Evolutionary conservation across 2,329 filamentous ascomycete genomes (phyloP).

Genomic region (Fusarium piperis): DNA sequence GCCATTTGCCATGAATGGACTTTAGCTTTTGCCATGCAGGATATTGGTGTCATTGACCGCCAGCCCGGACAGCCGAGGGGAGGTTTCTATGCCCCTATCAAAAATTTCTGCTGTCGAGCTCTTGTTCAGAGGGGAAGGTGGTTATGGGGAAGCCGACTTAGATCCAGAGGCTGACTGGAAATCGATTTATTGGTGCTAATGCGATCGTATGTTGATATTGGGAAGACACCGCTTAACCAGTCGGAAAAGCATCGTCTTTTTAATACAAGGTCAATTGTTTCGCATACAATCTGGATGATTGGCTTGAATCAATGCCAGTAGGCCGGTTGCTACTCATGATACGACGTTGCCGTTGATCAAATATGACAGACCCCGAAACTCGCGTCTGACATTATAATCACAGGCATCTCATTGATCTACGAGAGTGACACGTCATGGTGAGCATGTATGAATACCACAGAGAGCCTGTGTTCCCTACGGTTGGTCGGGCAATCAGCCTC

Average conservation of each 20-base stretch:
- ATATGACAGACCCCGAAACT: not conserved
- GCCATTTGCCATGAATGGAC: not conserved
- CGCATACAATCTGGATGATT: not conserved
- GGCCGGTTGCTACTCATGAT: not conserved
- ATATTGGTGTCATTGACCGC: not conserved
- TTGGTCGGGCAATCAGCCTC: not conserved
- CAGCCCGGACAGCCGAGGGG: not conserved
- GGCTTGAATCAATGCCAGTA: not conserved
- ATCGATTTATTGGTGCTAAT: not conserved
- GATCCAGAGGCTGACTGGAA: not conserved
- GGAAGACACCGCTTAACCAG: not conserved
- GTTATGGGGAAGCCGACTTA: not conserved
- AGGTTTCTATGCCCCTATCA: not conserved
- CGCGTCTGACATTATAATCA: not conserved
- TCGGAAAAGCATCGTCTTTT: not conserved
- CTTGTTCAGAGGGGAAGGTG: not conserved
- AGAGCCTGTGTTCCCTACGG: not conserved
- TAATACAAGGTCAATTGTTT: not conserved
- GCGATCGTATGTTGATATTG: not conserved
- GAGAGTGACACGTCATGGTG: not conserved
- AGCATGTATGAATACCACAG: not conserved
- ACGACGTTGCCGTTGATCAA: not conserved
- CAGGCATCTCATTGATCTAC: not conserved
- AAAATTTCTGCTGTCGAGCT: not conserved
- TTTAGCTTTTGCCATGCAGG: not conserved